phyloP scores from a whole-genome alignment of 768 basidiomycete genomes.

The Podaxis pistillaris region DNA sequence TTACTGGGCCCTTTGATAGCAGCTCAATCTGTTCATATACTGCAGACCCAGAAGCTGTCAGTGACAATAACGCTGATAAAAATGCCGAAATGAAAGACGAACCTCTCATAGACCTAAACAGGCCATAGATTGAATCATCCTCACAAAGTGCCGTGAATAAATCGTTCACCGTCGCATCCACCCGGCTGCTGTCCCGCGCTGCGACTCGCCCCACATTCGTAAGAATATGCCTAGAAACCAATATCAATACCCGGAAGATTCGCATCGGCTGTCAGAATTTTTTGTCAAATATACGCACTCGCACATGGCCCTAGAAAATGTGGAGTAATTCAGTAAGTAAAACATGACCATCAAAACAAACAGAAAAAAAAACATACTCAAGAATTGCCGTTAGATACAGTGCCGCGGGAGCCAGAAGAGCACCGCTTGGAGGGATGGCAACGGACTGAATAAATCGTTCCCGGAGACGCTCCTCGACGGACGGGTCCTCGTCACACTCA shows the following conservation, averaged over 20 bases:
- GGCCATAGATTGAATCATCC: slow-evolving; percentile 81
- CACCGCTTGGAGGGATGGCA: slow-evolving; percentile 47
- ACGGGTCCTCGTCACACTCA: slow-evolving; percentile 73
- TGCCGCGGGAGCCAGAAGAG: slow-evolving; percentile 76
- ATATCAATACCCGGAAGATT: slow-evolving; percentile 7
- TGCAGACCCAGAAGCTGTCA: slow-evolving; percentile 29
- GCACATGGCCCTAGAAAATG: slow-evolving; percentile 68
- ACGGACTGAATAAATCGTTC: slow-evolving; percentile 58
- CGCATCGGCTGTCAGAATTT: background rate
- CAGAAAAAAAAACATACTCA: slow-evolving; percentile 61
- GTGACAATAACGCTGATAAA: slow-evolving; percentile 18
- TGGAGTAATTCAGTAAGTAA: slow-evolving; percentile 26
- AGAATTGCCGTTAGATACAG: slow-evolving; percentile 90
- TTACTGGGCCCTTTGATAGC: slow-evolving; percentile 51
- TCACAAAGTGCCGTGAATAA: slow-evolving; percentile 88
- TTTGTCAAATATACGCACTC: slow-evolving; percentile 56
- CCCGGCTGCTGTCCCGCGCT: slow-evolving; percentile 80
- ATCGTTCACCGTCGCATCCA: slow-evolving; percentile 74
- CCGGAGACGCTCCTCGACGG: slow-evolving; percentile 59
- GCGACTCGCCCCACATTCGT: slow-evolving; percentile 83
- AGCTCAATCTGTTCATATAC: slow-evolving; percentile 80
- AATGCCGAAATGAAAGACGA: slow-evolving; percentile 26
- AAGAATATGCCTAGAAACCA: slow-evolving; percentile 66
- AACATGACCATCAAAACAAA: slow-evolving; percentile 16
- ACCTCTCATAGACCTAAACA: slow-evolving; percentile 90